phyloP scores from a whole-genome alignment of 78 protist species.

The Pigoraptor vietnamica region DNA sequence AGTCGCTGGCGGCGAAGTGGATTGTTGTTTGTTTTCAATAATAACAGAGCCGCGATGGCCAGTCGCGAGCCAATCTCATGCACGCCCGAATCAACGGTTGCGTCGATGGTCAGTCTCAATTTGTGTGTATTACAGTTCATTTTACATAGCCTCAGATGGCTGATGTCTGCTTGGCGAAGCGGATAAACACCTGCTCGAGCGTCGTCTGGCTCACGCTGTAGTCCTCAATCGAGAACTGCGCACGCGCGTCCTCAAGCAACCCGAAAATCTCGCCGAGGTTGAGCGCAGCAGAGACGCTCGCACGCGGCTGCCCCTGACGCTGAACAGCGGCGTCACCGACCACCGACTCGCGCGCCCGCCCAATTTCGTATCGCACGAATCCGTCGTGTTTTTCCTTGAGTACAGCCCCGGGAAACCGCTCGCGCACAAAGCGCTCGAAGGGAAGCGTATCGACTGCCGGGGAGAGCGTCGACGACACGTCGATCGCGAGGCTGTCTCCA shows the following conservation, averaged over 20 bases:
- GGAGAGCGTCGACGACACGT: no score
- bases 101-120: no score
- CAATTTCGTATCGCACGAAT: neutral
- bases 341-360: neutral
- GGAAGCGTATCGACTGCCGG: neutral
- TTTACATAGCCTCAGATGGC: no score
- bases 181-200: conserved; percentile 26
- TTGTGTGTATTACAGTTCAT: no score
- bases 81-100: no score
- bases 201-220: conserved; percentile 28
- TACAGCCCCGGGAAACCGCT: neutral
- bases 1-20: no score
- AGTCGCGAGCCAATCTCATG: no score
- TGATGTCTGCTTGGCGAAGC: neutral
- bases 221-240: neutral
- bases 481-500: no score
- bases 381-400: neutral
- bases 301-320: neutral
- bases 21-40: no score
- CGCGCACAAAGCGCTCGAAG: neutral
- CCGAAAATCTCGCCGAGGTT: neutral
- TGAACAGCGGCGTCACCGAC: neutral
- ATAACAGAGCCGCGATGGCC: no score
- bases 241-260: neutral
- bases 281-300: no score